Conservation (phyloP, 768 basidiomycete genomes). For the Naganishia randhawae region DNA sequence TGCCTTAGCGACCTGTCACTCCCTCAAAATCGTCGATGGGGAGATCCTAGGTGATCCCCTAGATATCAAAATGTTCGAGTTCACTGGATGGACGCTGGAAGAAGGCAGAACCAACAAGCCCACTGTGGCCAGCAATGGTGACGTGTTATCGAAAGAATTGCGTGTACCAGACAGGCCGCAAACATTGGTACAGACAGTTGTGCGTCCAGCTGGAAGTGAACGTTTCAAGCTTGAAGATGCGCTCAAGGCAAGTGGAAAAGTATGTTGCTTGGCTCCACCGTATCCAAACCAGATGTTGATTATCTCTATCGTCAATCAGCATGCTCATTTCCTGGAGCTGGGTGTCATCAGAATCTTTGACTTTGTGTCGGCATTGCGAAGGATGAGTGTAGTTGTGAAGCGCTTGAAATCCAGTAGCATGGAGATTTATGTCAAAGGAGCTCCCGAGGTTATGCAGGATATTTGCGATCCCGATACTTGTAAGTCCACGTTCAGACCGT, state of each 20-base stretch:
- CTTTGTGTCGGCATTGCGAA: conserved; percentile 83
- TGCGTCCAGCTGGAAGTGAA: conserved; percentile 88
- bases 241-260: conserved; percentile 74
- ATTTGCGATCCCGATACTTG: conserved; percentile 91
- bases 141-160: conserved; percentile 32
- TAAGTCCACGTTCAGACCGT: conserved; percentile 53
- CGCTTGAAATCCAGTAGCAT: conserved; percentile 86
- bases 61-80: conserved; percentile 97
- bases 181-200: conserved; percentile 91
- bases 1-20: conserved; percentile 93
- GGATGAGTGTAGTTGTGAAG: conserved; percentile 98
- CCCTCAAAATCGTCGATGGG: conserved; percentile 81
- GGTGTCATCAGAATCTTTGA: conserved; percentile 96
- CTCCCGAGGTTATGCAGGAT: conserved; percentile 93
- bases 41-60: conserved; percentile 90
- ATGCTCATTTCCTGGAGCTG: conserved; percentile 92
- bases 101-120: conserved; percentile 70
- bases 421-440: conserved; percentile 99
- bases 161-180: conserved; percentile 60
- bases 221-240: conserved; percentile 91
- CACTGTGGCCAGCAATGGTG: conserved; percentile 54
- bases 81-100: conserved; percentile 92
- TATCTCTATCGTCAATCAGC: conserved; percentile 55
- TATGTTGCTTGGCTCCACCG: conserved; percentile 42
- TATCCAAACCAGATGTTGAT: background rate